Percentiles rank a stretch among this genome's conserved stretches.
phyloP scores from a whole-genome alignment of 2,329 filamentous ascomycete species.

The Botrytis fragariae region DNA sequence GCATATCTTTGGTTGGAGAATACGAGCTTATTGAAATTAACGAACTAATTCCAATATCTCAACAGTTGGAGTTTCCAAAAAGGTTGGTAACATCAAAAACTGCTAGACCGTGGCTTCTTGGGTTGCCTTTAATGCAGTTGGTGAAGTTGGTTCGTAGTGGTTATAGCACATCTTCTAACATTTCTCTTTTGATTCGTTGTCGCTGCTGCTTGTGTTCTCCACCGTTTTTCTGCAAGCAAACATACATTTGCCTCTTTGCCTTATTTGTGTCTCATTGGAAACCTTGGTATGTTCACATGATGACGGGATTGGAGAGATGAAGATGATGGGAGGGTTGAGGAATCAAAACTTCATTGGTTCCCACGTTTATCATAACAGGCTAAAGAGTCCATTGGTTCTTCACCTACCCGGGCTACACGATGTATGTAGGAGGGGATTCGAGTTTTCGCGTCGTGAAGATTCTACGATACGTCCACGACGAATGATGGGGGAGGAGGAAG shows the following conservation, averaged over 20 bases:
- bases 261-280: neutral
- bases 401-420: neutral
- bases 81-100: constrained; percentile 1
- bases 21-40: neutral
- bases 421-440: neutral
- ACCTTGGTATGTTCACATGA: neutral
- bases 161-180: neutral
- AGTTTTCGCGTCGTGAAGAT: neutral
- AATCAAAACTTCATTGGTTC: neutral
- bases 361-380: neutral
- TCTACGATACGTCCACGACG: neutral
- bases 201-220: neutral
- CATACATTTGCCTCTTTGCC: neutral
- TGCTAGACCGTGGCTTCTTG: neutral
- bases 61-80: constrained; percentile 1
- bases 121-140: constrained; percentile 2
- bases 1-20: constrained; percentile 12
- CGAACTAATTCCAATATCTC: neutral
- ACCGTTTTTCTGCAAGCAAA: neutral
- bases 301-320: neutral
- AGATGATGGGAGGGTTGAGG: neutral
- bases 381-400: neutral
- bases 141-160: neutral
- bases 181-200: neutral
- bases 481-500: neutral